Evolutionary conservation across 148 eudicot genomes (phyloP), one percentile per base, ranked within the genome.

Genomic region (Vaccinium macrocarpon): DNA sequence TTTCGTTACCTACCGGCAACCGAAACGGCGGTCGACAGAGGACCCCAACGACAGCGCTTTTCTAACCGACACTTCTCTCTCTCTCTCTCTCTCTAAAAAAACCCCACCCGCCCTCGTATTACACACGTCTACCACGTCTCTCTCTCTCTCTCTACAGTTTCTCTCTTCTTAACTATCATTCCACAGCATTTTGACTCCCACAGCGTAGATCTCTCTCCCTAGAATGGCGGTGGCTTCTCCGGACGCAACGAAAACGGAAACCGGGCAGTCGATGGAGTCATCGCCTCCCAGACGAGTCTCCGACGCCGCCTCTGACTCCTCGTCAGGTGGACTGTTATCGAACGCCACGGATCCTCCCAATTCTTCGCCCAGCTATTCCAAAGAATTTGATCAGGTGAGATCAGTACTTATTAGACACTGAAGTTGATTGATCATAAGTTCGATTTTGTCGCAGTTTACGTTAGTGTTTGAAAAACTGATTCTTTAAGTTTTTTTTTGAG

Each of bases 301-400:
- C 59, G 91, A 73, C 76, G 85, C 85, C 27, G 71, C 84, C 46
- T 57, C 90, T 15, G 84, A 14, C n/a, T 83, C 55, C 2, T 83
- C 55, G 8, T 53, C 57, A 0, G 81, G 72, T 27, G 85, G 80
- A 56, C 46, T 83, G 56, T 76, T 56, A 0, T 71, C 84, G 2
- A n/a, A 86, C 16, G 59, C 84, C 13, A 21, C 68, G 27, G 89
- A 78, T 73, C 73, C 76, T 6, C 15, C 88, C 74, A 62, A 72
- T 82, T 84, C 74, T 48, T 81, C 86, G 2, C 71, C 86, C 27
- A 85, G 74, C 57, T 82, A 81, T 52, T 42, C 88, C 29, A 87
- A 19, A 52, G 87, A 87, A 62, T 59, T 84, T 51, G 89, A 88
- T 23, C 89, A 85, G 92, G 92, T 88, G 1, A 10, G 81, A 70